A percentile compares a stretch with the other conserved stretches of the same genome.
Evolutionary conservation across 2,329 filamentous ascomycete genomes (phyloP).

Genomic region (Monilinia fructigena): DNA sequence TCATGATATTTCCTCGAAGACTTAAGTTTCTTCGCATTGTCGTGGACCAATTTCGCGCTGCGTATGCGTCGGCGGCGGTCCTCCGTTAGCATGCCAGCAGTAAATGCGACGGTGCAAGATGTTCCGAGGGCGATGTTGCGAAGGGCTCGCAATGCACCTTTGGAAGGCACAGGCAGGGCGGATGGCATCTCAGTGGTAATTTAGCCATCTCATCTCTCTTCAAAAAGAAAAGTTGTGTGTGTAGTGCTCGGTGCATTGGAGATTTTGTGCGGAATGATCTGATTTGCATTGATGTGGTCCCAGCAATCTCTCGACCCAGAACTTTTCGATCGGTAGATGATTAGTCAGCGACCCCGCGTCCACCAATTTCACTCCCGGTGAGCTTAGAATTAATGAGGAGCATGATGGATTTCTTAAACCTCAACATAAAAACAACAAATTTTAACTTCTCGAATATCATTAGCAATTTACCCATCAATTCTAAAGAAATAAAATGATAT

Average conservation of each 20-base stretch:
- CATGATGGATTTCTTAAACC: no score
- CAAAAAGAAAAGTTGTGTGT: background rate
- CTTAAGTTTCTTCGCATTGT: slow-evolving; percentile 54
- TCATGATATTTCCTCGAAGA: slow-evolving; percentile 44
- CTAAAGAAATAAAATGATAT: no score
- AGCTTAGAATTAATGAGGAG: background rate
- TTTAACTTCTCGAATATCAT: no score
- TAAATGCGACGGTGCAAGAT: slow-evolving; percentile 53
- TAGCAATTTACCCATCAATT: no score
- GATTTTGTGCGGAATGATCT: slow-evolving; percentile 2
- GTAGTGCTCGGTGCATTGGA: background rate
- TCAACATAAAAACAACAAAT: no score
- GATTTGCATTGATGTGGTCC: slow-evolving; percentile 10
- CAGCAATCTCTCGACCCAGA: background rate
- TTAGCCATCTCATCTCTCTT: slow-evolving; percentile 30
- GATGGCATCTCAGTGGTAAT: slow-evolving; percentile 36
- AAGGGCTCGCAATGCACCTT: slow-evolving; percentile 55
- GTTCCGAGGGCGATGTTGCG: slow-evolving; percentile 56
- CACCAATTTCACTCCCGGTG: background rate
- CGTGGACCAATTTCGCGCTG: slow-evolving; percentile 49
- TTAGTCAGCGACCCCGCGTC: slow-evolving; percentile 16
- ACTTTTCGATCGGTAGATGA: slow-evolving; percentile 14
- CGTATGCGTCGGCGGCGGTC: slow-evolving; percentile 56
- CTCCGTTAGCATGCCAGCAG: slow-evolving; percentile 49
- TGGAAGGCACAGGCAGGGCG: slow-evolving; percentile 52